Percentiles rank a stretch among this genome's conserved stretches.
These are phyloP conservation scores for Quercus suber DNA, from an alignment of 306 rosid species.

Conservation along the genomic window DNA sequence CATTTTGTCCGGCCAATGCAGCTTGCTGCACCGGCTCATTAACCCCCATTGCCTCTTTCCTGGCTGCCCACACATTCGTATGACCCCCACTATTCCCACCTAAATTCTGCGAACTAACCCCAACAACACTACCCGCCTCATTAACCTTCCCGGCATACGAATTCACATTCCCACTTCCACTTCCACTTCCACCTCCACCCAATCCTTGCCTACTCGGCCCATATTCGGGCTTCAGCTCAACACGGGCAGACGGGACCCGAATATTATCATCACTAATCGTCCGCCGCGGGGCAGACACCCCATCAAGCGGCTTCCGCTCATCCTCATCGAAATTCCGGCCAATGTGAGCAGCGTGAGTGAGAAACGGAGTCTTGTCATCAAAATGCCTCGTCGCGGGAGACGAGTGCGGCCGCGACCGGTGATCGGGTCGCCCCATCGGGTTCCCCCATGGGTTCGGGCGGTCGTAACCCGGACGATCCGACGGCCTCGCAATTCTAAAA, in stretches of 20 bases:
- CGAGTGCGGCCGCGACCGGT: slow-evolving; percentile 83
- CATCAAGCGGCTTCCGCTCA: slow-evolving; percentile 92
- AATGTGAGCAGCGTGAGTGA: slow-evolving; percentile 61
- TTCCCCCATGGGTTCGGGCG: slow-evolving; percentile 72
- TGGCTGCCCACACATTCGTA: slow-evolving; percentile 73
- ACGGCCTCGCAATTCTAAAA: slow-evolving; percentile 53
- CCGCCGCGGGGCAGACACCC: slow-evolving; percentile 61
- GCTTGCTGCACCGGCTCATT: slow-evolving; percentile 55
- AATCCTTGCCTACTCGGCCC: slow-evolving; percentile 43
- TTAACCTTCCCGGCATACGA: slow-evolving; percentile 58
- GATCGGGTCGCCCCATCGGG: slow-evolving; percentile 66
- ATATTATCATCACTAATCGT: slow-evolving; percentile 71
- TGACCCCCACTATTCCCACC: slow-evolving; percentile 45
- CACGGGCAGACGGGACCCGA: slow-evolving; percentile 35
- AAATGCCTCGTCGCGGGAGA: slow-evolving; percentile 77
- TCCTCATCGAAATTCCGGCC: slow-evolving; percentile 98
- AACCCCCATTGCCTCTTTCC: slow-evolving; percentile 68
- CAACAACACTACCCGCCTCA: slow-evolving; percentile 30
- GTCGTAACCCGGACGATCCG: slow-evolving; percentile 75
- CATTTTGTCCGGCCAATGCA: slow-evolving; percentile 60
- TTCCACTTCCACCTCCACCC: slow-evolving; percentile 36
- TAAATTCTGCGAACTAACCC: slow-evolving; percentile 41
- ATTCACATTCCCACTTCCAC: slow-evolving; percentile 32
- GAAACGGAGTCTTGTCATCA: slow-evolving; percentile 73
- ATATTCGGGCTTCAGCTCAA: slow-evolving; percentile 55